Conservation (phyloP, 108 stramenopile species). For the Nitzschia sp. region DNA sequence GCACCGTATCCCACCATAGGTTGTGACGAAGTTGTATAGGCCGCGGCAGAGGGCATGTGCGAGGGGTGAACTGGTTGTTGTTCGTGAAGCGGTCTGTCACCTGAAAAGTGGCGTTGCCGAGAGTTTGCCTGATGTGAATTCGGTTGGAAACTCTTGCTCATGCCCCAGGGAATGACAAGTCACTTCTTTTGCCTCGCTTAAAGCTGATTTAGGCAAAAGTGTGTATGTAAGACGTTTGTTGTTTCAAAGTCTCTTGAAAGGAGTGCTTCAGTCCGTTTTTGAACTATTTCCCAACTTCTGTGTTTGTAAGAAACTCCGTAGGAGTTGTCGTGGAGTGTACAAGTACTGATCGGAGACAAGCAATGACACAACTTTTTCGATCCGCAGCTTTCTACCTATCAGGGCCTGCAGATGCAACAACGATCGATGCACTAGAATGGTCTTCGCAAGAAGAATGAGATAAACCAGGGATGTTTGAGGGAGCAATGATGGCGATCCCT, state of each 20-base stretch:
- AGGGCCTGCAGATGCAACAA: too few species aligned
- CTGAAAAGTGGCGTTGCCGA: neutral
- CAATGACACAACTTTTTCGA: neutral
- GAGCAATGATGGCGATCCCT: conserved; percentile 16
- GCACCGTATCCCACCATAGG: conserved; percentile 29
- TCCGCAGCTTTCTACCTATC: too few species aligned
- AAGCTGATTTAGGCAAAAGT: too few species aligned
- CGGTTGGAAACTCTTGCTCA: conserved; percentile 9
- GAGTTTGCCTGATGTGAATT: conserved; percentile 10
- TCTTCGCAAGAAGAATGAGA: neutral
- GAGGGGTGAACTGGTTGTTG: neutral
- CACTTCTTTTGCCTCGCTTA: too few species aligned
- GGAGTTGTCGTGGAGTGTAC: conserved; percentile 7
- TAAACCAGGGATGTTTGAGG: neutral
- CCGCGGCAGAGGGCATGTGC: conserved; percentile 11
- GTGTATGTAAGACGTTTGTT: neutral
- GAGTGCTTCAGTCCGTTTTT: neutral
- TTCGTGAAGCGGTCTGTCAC: neutral
- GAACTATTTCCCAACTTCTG: too few species aligned
- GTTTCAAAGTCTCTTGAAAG: neutral
- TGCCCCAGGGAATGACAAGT: neutral
- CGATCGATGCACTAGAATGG: too few species aligned
- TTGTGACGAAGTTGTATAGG: conserved; percentile 13
- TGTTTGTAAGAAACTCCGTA: conserved; percentile 1
- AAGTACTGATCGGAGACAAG: conserved; percentile 1